A percentile compares a stretch with the other conserved stretches of the same genome.
Evolutionary conservation across 2,329 filamentous ascomycete species (phyloP).

Genomic region (Alternaria dauci): DNA sequence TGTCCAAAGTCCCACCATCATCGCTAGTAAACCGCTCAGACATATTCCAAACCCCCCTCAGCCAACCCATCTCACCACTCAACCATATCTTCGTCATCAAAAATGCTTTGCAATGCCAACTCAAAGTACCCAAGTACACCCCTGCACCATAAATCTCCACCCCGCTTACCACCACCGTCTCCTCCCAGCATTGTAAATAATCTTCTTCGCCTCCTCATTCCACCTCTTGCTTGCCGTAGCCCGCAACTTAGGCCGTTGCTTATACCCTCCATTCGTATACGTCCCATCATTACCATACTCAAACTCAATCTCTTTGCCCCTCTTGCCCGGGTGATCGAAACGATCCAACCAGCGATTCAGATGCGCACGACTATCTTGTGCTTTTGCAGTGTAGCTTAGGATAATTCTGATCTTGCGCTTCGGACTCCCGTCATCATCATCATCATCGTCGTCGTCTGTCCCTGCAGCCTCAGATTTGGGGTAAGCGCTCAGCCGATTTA

Average conservation of each 20-base stretch:
- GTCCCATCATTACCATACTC: slow-evolving; percentile 10
- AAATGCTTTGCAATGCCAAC: not conserved
- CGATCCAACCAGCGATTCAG: slow-evolving; percentile 22
- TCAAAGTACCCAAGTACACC: not conserved
- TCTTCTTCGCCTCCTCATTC: slow-evolving; percentile 4
- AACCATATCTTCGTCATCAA: not conserved
- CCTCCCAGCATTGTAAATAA: not conserved
- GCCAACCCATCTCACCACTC: not conserved
- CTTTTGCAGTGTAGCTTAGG: slow-evolving; percentile 11
- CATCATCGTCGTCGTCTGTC: not conserved
- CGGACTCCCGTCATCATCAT: not conserved
- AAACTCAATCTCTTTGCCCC: slow-evolving; percentile 17
- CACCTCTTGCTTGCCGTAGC: slow-evolving; percentile 2
- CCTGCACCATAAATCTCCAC: not conserved
- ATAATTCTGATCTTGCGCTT: slow-evolving; percentile 15
- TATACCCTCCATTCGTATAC: slow-evolving; percentile 7
- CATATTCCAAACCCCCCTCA: not conserved
- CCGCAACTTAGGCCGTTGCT: slow-evolving; percentile 5
- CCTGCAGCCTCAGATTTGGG: not conserved
- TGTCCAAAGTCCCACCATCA: not conserved
- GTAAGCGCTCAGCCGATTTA: slow-evolving; percentile 1
- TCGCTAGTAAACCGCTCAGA: not conserved
- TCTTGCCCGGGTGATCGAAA: slow-evolving; percentile 15
- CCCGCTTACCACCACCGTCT: not conserved
- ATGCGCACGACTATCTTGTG: slow-evolving; percentile 14